Base-by-base conservation (phyloP, 2,329 filamentous ascomycete species). In the Xylariomycetidae sp. region DNA sequence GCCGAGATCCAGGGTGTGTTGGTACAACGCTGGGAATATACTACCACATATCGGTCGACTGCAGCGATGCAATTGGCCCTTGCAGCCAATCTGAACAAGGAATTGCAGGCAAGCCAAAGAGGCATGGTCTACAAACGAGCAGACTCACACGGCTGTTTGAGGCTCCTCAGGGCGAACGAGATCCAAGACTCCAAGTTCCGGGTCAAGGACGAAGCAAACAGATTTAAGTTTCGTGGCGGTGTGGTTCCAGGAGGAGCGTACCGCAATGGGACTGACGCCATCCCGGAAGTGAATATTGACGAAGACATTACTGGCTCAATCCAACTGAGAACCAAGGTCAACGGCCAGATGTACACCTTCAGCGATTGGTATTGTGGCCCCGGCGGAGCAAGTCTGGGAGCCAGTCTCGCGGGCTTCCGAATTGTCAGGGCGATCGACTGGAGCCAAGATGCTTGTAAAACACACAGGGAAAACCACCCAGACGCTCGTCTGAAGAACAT, bases 331-430 rank as follows among this genome's bases (percentile, higher is more conserved):
- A 13, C n/a, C n/a, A 10, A 9, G 3, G 12, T 18, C 9, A 15
- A 18, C 20, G 12, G 19, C 19, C 70, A 74, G 28, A 64, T 62
- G 24, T 85, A 85, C 39, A 83, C 77, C 0, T 74, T 81, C 16
- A 82, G 76, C 1, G 86, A 92, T 49, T 68, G 73, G 0, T 92
- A 85, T 42, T 82, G 76, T 20, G 84, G 85, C 2, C 82, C 74
- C 2, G 85, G 86, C 0, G 85, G 85, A 4, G 74, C 76, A 1
- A 83, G 82, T 0, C 62, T 71, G 3, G 85, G 82, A 0, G 82
- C 82, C 0, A 52, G 62, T 14, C 53, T 55, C 10, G 67, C 68
- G 0, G 81, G 82, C 0, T 57, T 87, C 3, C 55, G 63, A 2
- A 47, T 84, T 0, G 56, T 60, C 10, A 76, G 74, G 53, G 79